A percentile compares a stretch with the other conserved stretches of the same genome.
Evolutionary conservation across 2,329 filamentous ascomycete genomes (phyloP).

Genomic region (Colletotrichum noveboracense): DNA sequence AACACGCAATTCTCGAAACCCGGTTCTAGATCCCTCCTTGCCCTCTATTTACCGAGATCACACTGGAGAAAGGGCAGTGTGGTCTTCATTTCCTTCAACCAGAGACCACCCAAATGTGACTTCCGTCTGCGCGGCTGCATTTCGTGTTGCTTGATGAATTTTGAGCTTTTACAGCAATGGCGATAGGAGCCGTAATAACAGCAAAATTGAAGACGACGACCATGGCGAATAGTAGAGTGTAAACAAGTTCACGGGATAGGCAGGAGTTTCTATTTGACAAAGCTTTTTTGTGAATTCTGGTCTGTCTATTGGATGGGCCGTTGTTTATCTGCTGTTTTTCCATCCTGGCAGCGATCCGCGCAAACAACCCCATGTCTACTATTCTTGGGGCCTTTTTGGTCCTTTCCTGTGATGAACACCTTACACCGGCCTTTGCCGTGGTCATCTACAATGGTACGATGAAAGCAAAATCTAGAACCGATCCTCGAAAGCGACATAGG

Average conservation of each 20-base stretch:
- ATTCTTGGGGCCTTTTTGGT: neutral
- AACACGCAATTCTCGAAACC: neutral
- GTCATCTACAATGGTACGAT: neutral
- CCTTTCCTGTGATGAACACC: neutral
- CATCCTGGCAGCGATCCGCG: constrained; percentile 3
- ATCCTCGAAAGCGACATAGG: neutral
- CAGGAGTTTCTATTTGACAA: neutral
- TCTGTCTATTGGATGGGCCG: neutral
- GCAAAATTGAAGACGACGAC: neutral
- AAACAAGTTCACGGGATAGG: neutral
- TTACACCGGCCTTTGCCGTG: constrained; percentile 3
- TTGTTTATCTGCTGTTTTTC: neutral
- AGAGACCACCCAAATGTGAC: neutral
- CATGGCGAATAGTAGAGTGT: neutral
- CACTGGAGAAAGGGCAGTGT: neutral
- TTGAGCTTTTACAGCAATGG: neutral
- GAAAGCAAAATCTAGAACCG: neutral
- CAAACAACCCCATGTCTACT: neutral
- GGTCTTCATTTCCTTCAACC: neutral
- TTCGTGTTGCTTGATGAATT: neutral
- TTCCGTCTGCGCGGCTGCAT: neutral
- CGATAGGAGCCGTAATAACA: neutral
- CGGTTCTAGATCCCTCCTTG: neutral
- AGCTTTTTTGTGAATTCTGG: neutral
- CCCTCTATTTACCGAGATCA: neutral